A percentile compares a stretch with the other conserved stretches of the same genome.
Conservation (phyloP, 2,329 filamentous ascomycete genomes). For the Talaromyces sp. region DNA sequence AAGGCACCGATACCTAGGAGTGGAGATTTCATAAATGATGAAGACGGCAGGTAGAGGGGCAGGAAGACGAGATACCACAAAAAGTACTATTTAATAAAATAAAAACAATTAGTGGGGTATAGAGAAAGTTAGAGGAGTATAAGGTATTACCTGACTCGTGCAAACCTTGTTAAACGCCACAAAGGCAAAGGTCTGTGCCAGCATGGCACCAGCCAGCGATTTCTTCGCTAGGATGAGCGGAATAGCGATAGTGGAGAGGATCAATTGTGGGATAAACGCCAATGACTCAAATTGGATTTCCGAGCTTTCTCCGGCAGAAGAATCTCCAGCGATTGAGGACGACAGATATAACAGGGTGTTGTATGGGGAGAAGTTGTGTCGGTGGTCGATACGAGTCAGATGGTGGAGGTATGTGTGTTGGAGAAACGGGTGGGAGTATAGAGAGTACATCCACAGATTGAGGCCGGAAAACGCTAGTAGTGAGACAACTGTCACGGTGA, state of each 20-base stretch:
- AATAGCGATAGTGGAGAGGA: conserved; percentile 72
- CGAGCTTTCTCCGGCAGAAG: conserved; percentile 47
- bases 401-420: conserved; percentile 92
- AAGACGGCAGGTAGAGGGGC: conserved; percentile 81
- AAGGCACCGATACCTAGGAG: conserved; percentile 62
- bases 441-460: conserved; percentile 72
- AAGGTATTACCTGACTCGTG: conserved; percentile 75
- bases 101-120: not conserved
- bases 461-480: conserved; percentile 67
- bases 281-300: conserved; percentile 62
- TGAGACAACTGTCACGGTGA: conserved; percentile 52
- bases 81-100: conserved; percentile 67
- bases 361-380: conserved; percentile 98
- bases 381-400: conserved; percentile 86
- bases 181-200: conserved; percentile 95
- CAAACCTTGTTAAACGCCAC: conserved; percentile 99
- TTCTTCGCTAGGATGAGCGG: conserved; percentile 73
- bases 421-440: conserved; percentile 77
- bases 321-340: conserved; percentile 30
- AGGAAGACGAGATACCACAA: conserved; percentile 96
- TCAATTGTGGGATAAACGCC: conserved; percentile 83
- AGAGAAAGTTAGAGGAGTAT: not conserved
- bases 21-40: conserved; percentile 62
- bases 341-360: conserved; percentile 85
- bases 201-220: conserved; percentile 76